Base-by-base conservation (phyloP, 2,329 filamentous ascomycete genomes). In the Ceratocystis ficicola region DNA sequence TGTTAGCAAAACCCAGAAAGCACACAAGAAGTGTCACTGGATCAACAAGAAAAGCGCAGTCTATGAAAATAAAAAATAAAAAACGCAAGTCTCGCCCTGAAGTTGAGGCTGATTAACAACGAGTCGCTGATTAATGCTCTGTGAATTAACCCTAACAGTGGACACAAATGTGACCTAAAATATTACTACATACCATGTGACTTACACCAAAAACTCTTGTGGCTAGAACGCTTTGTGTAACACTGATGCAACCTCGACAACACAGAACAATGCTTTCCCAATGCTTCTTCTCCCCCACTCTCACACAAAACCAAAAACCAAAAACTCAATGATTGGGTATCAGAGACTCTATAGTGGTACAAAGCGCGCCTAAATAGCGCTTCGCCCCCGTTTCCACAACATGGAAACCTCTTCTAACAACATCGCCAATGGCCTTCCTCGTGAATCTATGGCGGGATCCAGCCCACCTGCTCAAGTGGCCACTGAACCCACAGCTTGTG, bases 401-500 rank as follows among this genome's bases (percentile, higher is more conserved):
- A 50, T 50, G 48, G 6, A n/a, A 50, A 50, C 10, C 12, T 41
- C 10, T 12, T 41, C 36, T 41, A 50, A 25, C 12, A 61, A 44
- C 57, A 62, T 6, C 30, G 46, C 7, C 8, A 3, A 5, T 46
- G 1, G 20, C 10, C 12, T 6, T 22, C 25, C 5, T 5, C n/a
- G 2, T 5, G 20, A 22, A 25, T 32, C 64, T 64, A 67, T 15
- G 67, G 67, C 25, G 67, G 67, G 52, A 68, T 64, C 67, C 67
- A 68, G 25, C 67, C 67, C 46, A 64, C 46, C 67, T 68, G 64
- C 67, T 68, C 70, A 8, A 71, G 70, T 2, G 70, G 70, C 70
- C 70, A 71, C 66, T 71, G 70, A 15, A 72, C 68, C 75, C 75
- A 76, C 20, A 74, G 66, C 41, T 73, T 70, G 69, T 76, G 73